Evolutionary conservation across 371 early-diverging fungal species (phyloP).

Genomic region (Conidiobolus incongruus): DNA sequence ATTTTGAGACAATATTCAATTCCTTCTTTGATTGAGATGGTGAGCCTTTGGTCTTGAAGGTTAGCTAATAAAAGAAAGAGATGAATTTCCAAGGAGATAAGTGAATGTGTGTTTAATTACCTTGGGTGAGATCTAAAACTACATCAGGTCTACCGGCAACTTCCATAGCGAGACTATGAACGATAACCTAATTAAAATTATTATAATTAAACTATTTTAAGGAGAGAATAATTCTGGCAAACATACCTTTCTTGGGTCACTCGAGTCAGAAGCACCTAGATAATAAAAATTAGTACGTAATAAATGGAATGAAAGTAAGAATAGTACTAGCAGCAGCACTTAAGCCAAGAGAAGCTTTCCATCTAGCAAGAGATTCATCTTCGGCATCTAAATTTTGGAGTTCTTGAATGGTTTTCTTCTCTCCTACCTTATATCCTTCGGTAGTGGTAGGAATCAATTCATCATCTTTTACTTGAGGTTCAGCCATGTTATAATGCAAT

Average conservation of each 20-base stretch:
- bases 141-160: constrained; percentile 64
- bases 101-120: constrained; percentile 6
- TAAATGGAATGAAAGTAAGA: not conserved
- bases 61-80: not conserved
- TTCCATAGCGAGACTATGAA: constrained; percentile 43
- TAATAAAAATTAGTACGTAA: not conserved
- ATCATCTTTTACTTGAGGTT: constrained; percentile 15
- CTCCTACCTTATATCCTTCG: constrained; percentile 54
- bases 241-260: constrained; percentile 10
- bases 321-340: constrained; percentile 16
- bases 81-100: not conserved
- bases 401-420: constrained; percentile 79
- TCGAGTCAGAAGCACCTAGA: constrained; percentile 3
- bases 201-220: too few species aligned
- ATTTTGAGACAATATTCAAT: constrained; percentile 82
- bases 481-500: too few species aligned
- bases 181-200: constrained; percentile 11
- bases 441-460: constrained; percentile 61
- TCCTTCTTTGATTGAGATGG: constrained; percentile 88
- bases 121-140: constrained; percentile 51
- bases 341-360: constrained; percentile 88
- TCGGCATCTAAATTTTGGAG: constrained; percentile 63
- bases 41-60: not conserved
- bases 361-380: constrained; percentile 85
- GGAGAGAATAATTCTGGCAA: too few species aligned